Base-by-base conservation (phyloP, 805 yeast species). In the Wickerhamomyces bovis region DNA sequence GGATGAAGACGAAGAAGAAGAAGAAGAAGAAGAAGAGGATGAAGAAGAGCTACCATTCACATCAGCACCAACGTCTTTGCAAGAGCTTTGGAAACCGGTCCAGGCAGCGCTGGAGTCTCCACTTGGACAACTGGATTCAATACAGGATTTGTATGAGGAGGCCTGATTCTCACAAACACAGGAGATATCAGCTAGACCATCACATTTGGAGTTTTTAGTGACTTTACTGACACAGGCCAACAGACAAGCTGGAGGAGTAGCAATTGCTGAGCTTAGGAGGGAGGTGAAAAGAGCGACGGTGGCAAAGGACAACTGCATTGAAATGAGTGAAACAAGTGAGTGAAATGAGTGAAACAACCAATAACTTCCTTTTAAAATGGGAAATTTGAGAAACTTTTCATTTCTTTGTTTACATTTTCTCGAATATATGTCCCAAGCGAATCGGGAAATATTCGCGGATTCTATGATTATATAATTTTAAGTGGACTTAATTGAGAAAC, bases 191-290 rank as follows among this genome's bases (percentile, higher is more conserved):
- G 77, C 77, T 64, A 88, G 65, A 47, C 81, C 71, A 49, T 69
- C 55, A 67, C 94, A 85, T 41, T 69, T 50, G 15, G 81, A 73
- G 6, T 56, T 51, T 63, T 76, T 76, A 52, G 76, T 72, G 46
- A 85, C 90, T 59, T 78, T 75, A 47, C 88, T 76, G 49, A 86
- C 92, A 77, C 96, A 89, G 38, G 96, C 95, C 65, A 89, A 73
- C 55, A 89, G 70, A 73, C 96, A 89, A 35, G 97, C 96, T 50
- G 97, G 96, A 44, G 96, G 94, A 46, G 92, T 73, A 45, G 86
- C 77, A 26, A 75, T 74, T 39, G 47, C 63, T 33, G 36, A 33
- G 16, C 36, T 20, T 12, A 33, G 20, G 5, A 33, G 12, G 16
- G 36, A 33, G 20, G 36, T 16, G 5, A 33, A 33, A 33, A 33